Evolutionary conservation across 164 flowering plant species (phyloP), one percentile per base, ranked within the genome.

Genomic region (Cinnamomum chago): DNA sequence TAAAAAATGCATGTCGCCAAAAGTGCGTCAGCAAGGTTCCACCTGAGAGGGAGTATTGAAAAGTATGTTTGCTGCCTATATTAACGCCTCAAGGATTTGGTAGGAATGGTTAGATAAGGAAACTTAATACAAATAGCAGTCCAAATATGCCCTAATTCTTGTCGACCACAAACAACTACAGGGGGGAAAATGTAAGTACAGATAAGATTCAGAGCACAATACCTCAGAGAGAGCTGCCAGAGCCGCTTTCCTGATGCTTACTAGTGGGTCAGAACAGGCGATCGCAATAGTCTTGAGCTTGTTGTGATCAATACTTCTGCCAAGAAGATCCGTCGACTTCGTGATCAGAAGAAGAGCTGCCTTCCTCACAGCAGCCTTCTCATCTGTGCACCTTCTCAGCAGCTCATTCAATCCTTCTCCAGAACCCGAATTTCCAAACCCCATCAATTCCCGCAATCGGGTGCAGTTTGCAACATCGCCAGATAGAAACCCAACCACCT

Each of bases 221-320:
- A 95, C 99, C 98, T 93, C 98, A 2, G 99, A 95, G 7, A 95
- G 83, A 79, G 99, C 97, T 24, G 89, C 84, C 68, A 92, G 76
- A 18, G 97, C 99, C 13, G 93, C 97, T 83, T 93, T 95, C 71
- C 98, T 78, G 30, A 95, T 92, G 86, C 97, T 96, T 65, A 94
- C 97, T 75, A 96, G 92, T n/a, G 97, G 94, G 79, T 94, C 99
- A 0, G 97, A 92, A 81, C 98, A 96, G 77, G 97, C 90, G 82
- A 84, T 83, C 17, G 97, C 95, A 84, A 96, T 84, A 2, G 85
- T 86, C 86, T 90, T 91, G 62, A 96, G 83, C 79, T 91, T 23
- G 18, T 50, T 83, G 67, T 79, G 91, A 86, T 93, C 93, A 67
- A 90, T 75, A 14, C 84, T 73, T 24, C 88, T 83, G 17, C 87